phyloP scores from a whole-genome alignment of 352 stramenopile genomes.

The Globisporangium lucens region DNA sequence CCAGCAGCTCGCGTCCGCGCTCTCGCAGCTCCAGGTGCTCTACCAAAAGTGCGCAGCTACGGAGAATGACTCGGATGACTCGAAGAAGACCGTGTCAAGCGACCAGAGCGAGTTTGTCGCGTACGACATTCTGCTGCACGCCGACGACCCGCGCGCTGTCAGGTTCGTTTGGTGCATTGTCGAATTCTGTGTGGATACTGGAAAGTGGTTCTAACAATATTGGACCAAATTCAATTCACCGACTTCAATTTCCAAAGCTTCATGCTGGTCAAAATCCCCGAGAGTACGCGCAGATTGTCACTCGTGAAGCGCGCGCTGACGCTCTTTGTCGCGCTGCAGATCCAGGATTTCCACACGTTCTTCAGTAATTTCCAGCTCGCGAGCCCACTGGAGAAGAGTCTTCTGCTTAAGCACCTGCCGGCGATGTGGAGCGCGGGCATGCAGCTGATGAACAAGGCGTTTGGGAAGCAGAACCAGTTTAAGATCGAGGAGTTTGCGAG shows the following conservation, averaged over 20 bases:
- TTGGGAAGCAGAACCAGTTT: constrained; percentile 59
- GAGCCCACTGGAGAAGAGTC: constrained; percentile 35
- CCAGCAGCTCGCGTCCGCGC: constrained; percentile 60
- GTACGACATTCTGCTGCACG: constrained; percentile 58
- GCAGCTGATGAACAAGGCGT: constrained; percentile 56
- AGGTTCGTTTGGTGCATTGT: constrained; percentile 17
- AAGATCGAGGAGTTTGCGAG: constrained; percentile 33
- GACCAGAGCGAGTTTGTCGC: constrained; percentile 39
- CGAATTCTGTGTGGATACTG: background rate
- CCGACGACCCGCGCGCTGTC: constrained; percentile 41
- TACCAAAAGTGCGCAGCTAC: constrained; percentile 18
- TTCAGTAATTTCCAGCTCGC: constrained; percentile 23
- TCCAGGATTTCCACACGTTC: constrained; percentile 39
- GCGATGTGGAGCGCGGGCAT: constrained; percentile 35
- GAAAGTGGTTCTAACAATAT: background rate
- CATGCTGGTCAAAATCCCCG: constrained; percentile 34
- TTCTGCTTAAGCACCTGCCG: constrained; percentile 37
- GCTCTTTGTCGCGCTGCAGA: constrained; percentile 57
- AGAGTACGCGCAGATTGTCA: constrained; percentile 13
- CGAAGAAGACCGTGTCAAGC: background rate
- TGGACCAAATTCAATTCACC: background rate
- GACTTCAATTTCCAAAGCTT: constrained; percentile 9
- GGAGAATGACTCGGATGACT: constrained; percentile 12
- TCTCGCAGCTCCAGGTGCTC: constrained; percentile 48
- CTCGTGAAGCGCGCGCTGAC: constrained; percentile 36